Conservation (phyloP, 306 rosid species). For the Malus fusca region DNA sequence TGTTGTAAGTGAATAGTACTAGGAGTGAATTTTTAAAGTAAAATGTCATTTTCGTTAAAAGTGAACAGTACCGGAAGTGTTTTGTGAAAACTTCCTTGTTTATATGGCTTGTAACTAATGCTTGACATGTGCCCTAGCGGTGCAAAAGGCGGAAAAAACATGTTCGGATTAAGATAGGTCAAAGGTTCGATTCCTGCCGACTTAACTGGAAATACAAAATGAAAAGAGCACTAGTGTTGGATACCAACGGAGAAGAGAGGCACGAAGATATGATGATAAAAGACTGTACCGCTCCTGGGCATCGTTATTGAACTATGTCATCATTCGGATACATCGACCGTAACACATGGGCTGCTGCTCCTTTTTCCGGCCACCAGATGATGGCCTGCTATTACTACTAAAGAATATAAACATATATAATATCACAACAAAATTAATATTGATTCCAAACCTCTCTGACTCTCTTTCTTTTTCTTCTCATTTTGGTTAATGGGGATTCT, state of each 20-base stretch:
- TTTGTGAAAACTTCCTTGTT: too few species aligned
- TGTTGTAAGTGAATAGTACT: too few species aligned
- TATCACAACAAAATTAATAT: conserved; percentile 4
- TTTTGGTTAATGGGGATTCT: background rate
- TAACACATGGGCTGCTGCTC: conserved; percentile 37
- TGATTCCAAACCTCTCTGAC: background rate
- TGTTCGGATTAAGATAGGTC: too few species aligned
- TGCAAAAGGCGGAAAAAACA: too few species aligned
- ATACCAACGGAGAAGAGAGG: background rate
- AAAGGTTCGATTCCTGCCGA: too few species aligned
- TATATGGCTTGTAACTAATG: too few species aligned
- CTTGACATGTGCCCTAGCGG: too few species aligned
- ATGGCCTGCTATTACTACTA: conserved; percentile 31
- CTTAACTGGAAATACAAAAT: too few species aligned
- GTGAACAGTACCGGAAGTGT: too few species aligned
- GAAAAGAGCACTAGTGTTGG: background rate
- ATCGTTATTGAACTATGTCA: conserved; percentile 41
- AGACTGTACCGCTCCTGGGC: conserved; percentile 24
- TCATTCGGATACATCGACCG: conserved; percentile 38
- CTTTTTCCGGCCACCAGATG: conserved; percentile 4
- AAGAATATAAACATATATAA: conserved; percentile 26
- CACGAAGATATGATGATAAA: background rate
- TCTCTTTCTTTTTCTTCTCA: background rate
- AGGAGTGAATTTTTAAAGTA: too few species aligned
- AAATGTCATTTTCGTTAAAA: too few species aligned